Conservation (phyloP, 176 grass and related monocot species). For the Raddia guianensis region DNA sequence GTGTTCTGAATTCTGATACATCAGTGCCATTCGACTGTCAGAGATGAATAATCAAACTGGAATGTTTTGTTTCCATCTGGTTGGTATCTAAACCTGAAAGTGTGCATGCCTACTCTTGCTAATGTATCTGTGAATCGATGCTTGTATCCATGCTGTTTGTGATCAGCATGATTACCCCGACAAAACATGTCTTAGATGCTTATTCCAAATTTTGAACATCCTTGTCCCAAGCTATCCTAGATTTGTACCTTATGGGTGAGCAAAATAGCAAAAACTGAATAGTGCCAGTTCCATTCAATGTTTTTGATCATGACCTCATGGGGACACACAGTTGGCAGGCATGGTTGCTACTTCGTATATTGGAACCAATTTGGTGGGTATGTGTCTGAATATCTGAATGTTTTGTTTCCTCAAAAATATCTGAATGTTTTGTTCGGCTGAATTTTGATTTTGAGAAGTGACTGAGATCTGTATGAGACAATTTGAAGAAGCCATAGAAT, state of each 20-base stretch:
- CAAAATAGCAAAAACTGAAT: not conserved
- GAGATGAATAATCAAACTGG: constrained; percentile 46
- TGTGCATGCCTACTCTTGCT: not conserved
- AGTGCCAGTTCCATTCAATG: not conserved
- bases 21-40: not conserved
- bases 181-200: not conserved
- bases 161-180: not conserved
- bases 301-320: not conserved
- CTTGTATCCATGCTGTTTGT: not conserved
- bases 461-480: too few relatives aligned
- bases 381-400: too few relatives aligned
- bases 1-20: constrained; percentile 16
- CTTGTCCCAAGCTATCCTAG: not conserved
- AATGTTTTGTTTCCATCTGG: not conserved
- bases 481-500: too few relatives aligned
- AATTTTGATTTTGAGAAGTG: too few relatives aligned
- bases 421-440: too few relatives aligned
- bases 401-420: too few relatives aligned
- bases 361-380: not conserved
- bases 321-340: not conserved
- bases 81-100: not conserved
- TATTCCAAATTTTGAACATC: not conserved
- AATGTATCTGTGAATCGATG: not conserved
- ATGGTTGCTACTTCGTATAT: too few relatives aligned
- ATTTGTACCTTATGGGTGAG: not conserved